These are phyloP conservation scores for Solanum bukasovii DNA, from an alignment of 257 asterid species.

Conservation along the genomic window DNA sequence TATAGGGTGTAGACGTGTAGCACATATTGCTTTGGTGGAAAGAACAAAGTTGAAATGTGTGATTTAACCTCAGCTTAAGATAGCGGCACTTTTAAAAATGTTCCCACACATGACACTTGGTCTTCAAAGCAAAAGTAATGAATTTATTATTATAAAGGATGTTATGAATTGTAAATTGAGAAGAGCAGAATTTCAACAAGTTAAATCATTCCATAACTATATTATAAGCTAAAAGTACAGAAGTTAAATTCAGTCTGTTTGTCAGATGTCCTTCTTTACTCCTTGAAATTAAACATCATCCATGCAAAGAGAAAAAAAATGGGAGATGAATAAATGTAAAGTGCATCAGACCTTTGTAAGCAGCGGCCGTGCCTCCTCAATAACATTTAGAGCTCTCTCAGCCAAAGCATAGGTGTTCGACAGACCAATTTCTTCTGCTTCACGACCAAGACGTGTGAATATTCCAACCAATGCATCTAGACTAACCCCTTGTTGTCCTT, in stretches of 20 bases:
- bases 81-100: not conserved
- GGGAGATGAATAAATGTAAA: not conserved
- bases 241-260: not conserved
- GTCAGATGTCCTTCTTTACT: not conserved
- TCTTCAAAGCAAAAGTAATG: not conserved
- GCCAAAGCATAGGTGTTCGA: conserved; percentile 63
- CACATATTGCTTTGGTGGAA: not conserved
- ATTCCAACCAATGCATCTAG: conserved; percentile 95
- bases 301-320: not conserved
- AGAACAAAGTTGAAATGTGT: not conserved
- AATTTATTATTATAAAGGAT: not conserved
- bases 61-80: not conserved
- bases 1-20: not conserved
- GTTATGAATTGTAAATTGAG: not conserved
- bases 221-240: not conserved
- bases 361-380: conserved; percentile 83
- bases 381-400: conserved; percentile 57
- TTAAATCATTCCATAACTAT: not conserved
- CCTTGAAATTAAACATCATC: not conserved
- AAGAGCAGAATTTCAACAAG: not conserved
- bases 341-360: conserved; percentile 68
- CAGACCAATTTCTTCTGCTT: conserved; percentile 78
- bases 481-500: conserved; percentile 90
- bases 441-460: conserved; percentile 94
- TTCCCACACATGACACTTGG: not conserved